Percentiles rank a stretch among this genome's conserved stretches.
Evolutionary conservation across 208 protist genomes (phyloP).

Genomic region (Wallacemonas collosoma): DNA sequence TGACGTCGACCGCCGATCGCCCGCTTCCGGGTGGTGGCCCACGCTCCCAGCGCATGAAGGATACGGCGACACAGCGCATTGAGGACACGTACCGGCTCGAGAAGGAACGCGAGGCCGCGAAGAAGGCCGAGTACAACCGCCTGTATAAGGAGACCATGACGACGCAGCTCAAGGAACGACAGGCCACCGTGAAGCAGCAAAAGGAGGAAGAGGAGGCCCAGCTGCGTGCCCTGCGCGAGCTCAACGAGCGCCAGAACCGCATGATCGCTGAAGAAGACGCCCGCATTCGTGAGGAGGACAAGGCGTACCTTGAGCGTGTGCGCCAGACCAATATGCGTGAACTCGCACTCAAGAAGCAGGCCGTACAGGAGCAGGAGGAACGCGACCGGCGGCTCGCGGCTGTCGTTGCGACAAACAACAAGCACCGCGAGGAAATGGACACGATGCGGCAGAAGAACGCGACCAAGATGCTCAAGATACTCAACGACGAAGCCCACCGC

Average conservation of each 20-base stretch:
- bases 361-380: slow-evolving; percentile 37
- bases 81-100: slow-evolving; percentile 54
- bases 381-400: slow-evolving; percentile 50
- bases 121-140: slow-evolving; percentile 67
- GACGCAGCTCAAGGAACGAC: slow-evolving; percentile 62
- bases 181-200: slow-evolving; percentile 50
- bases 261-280: slow-evolving; percentile 45
- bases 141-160: slow-evolving; percentile 66
- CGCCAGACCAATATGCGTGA: slow-evolving; percentile 65
- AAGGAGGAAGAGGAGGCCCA: slow-evolving; percentile 50
- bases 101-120: slow-evolving; percentile 52
- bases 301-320: slow-evolving; percentile 66
- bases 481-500: slow-evolving; percentile 70
- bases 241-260: slow-evolving; percentile 49
- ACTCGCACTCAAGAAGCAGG: slow-evolving; percentile 45
- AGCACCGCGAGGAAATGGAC: slow-evolving; percentile 60
- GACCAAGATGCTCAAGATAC: slow-evolving; percentile 51
- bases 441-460: slow-evolving; percentile 60
- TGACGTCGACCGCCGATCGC: slow-evolving; percentile 27
- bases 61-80: slow-evolving; percentile 23
- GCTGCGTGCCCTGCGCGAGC: slow-evolving; percentile 42
- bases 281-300: slow-evolving; percentile 43
- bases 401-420: slow-evolving; percentile 52
- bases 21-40: slow-evolving; percentile 64
- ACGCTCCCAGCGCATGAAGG: slow-evolving; percentile 44